Evolutionary conservation across 495 filamentous ascomycete species (phyloP), one percentile per base, ranked within the genome.

Genomic region (Podospora pseudopauciseta): DNA sequence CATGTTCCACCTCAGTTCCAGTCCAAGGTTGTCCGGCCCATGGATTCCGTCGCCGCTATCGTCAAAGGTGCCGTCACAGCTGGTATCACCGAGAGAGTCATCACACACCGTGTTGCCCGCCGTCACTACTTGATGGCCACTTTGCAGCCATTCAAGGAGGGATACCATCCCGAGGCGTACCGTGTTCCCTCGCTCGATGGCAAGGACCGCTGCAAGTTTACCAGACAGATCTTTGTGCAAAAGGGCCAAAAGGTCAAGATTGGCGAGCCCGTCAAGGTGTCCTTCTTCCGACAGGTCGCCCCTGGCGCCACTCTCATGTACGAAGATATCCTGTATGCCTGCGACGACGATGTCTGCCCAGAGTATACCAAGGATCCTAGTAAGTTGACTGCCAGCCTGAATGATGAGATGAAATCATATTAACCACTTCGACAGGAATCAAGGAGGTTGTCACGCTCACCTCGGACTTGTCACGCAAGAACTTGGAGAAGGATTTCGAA

Each of bases 61-160:
- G 89, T 91, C 77, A 91, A 91, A 80, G 89, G 89, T 54, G 89
- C 89, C 60, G 89, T 91, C 63, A 91, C 89, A 13, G 89, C 95
- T 55, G 95, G 95, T 82, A 98, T 99, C 73, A 97, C 94, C 1
- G 96, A 99, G 76, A 89, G 94, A 67, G 91, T 99, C 69, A 88
- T 99, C 74, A 99, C 96, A 4, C 93, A 94, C 71, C 95, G 95
- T 85, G 92, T 99, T 66, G 95, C 95, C n/a, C 91, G 95, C 79
- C 89, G 95, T 53, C 95, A 99, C 80, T 99, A 99, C 77, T 92
- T 99, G 67, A 98, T 99, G 95, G 96, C 95, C 56, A 99, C 95
- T 0, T 86, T 99, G 19, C 94, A 98, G 76, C 96, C 96, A 7
- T 99, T 99, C 86, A 97, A 98, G 79, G 94, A 98, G 77, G 95